Evolutionary conservation across 2,329 filamentous ascomycete species (phyloP), one percentile per base, ranked within the genome.

Genomic region (Moelleriella libera): DNA sequence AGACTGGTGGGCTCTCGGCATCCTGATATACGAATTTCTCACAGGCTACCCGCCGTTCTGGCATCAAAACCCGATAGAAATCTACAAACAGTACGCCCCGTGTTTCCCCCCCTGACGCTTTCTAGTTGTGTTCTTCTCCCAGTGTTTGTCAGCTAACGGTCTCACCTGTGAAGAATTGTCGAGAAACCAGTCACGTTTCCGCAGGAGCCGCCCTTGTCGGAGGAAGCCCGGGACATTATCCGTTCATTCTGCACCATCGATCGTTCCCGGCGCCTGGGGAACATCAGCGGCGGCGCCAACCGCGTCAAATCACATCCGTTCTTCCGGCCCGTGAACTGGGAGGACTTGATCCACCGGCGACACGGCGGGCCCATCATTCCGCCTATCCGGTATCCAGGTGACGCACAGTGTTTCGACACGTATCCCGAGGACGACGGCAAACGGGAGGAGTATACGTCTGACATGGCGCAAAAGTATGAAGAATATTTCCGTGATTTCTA

Each of bases 1-100:
- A 37, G 85, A 90, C 68, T 90, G 85, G 85, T 90, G 86, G 86
- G 85, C 86, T 0, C 71, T 92, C 54, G 86, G 86, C 30, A 88
- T 90, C 54, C 65, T 92, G 48, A 81, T 90, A 50, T 90, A 88
- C 63, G 86, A 92, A 60, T 90, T 90, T 59, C 68, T 90, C 45
- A 88, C 86, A 8, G 86, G 86, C 30, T 88, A 89, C 58, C 86
- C 86, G 11, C 86, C 86, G 0, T 92, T 90, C 60, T 92, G 85
- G 84, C 82, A 89, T 59, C 81, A 86, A 53, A 90, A 88, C 54
- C 85, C 85, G 1, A 85, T 90, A 54, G 86, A 89, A 61, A 90
- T 90, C 49, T 90, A 90, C 66, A 86, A 88, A 62, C 80, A 83
- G 79, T 82, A 57, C 55, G 75, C 9, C 9, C 5, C 14, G 9